phyloP scores from a whole-genome alignment of 495 filamentous ascomycete genomes.

The Hypoxylon rickii region DNA sequence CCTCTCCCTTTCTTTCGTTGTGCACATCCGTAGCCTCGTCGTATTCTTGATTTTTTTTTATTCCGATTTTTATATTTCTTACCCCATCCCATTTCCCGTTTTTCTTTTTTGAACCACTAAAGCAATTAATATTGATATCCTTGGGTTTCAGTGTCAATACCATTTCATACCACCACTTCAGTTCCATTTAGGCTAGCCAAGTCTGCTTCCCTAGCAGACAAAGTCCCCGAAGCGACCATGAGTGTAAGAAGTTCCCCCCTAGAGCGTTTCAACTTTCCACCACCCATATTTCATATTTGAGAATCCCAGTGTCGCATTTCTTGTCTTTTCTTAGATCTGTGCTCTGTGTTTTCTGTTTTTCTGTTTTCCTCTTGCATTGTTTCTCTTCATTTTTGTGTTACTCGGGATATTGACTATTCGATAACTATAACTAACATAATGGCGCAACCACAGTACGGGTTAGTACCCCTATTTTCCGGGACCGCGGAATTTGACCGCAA shows the following conservation, averaged over 20 bases:
- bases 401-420: conserved; percentile 7
- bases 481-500: conserved; percentile 11
- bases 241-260: conserved; percentile 51
- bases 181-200: conserved; percentile 6
- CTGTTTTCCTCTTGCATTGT: conserved; percentile 9
- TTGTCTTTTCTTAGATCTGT: conserved; percentile 6
- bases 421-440: conserved; percentile 35
- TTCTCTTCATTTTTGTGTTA: conserved; percentile 2
- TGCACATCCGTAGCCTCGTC: background rate
- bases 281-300: conserved; percentile 9
- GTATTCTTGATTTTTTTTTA: conserved; percentile 34
- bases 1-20: conserved; percentile 5
- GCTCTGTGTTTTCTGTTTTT: too few species aligned
- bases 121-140: conserved; percentile 13
- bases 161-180: background rate
- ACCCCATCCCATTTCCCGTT: too few species aligned
- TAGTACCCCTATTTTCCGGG: conserved; percentile 17
- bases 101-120: background rate
- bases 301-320: conserved; percentile 9
- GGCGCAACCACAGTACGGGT: conserved; percentile 44
- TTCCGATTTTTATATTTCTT: conserved; percentile 1
- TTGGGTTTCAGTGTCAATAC: background rate
- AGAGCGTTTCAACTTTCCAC: conserved; percentile 33
- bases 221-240: conserved; percentile 42
- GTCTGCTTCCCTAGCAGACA: conserved; percentile 27